Conservation (phyloP, 345 rosid genomes). For the Lepidium sativum region DNA sequence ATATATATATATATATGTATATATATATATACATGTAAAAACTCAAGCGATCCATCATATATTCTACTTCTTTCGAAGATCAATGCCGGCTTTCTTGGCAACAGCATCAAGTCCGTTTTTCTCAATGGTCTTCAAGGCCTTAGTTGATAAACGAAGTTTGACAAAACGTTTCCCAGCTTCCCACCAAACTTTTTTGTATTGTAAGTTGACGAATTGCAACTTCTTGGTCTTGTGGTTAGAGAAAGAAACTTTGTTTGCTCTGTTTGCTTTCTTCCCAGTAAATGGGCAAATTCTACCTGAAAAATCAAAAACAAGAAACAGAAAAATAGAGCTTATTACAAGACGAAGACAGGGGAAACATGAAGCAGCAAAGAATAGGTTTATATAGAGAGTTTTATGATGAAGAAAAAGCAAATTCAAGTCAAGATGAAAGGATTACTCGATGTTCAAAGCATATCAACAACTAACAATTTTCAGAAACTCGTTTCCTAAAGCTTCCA, state of each 20-base stretch:
- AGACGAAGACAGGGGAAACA: background rate
- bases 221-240: conserved; percentile 96
- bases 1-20: background rate
- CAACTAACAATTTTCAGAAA: background rate
- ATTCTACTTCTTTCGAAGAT: conserved; percentile 52
- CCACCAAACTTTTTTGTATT: conserved; percentile 94
- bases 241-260: conserved; percentile 83
- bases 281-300: conserved; percentile 88
- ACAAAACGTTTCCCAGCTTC: conserved; percentile 86
- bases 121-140: conserved; percentile 87
- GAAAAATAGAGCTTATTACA: background rate
- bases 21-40: too few relatives aligned
- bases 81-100: conserved; percentile 93
- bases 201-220: conserved; percentile 85
- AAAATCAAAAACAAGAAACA: background rate
- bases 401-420: background rate
- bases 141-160: conserved; percentile 75
- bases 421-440: too few relatives aligned
- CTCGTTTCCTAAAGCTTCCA: too few relatives aligned
- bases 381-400: background rate
- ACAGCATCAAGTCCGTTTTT: conserved; percentile 93
- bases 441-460: background rate
- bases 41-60: too few relatives aligned
- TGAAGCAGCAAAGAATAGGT: too few relatives aligned
- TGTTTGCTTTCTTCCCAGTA: conserved; percentile 91